Percentiles rank a stretch among this genome's conserved stretches.
phyloP scores from a whole-genome alignment of 176 grass and related monocot genomes.

The Ampelocalamus luodianensis region DNA sequence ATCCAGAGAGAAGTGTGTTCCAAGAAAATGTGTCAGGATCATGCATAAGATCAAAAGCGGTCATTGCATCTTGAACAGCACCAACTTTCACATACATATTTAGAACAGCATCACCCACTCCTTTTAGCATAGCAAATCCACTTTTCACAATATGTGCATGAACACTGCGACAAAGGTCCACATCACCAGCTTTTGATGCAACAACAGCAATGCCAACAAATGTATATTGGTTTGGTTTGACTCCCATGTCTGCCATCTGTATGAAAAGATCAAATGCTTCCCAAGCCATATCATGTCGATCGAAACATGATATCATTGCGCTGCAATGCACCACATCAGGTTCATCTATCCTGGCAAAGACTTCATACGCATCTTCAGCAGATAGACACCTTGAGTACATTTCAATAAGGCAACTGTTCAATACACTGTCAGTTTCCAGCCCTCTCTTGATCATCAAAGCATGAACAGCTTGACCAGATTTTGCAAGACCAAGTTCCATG shows the following conservation, averaged over 20 bases:
- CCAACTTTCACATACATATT: constrained; percentile 56
- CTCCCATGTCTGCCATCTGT: constrained; percentile 40
- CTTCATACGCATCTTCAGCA: constrained; percentile 39
- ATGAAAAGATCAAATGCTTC: constrained; percentile 49
- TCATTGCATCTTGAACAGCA: constrained; percentile 30
- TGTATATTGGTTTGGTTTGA: constrained; percentile 43
- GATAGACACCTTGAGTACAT: constrained; percentile 53
- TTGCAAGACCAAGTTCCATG: constrained; percentile 13
- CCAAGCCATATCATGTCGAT: constrained; percentile 26
- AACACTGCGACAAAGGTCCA: constrained; percentile 41
- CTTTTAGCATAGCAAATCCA: constrained; percentile 36
- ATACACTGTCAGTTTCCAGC: constrained; percentile 38
- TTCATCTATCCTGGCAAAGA: constrained; percentile 49
- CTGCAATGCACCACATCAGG: constrained; percentile 59
- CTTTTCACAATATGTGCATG: constrained; percentile 49
- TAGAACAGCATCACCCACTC: constrained; percentile 49
- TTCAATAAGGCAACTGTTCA: constrained; percentile 50
- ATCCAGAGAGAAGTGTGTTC: constrained; percentile 54
- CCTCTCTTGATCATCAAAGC: constrained; percentile 43
- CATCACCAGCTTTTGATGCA: constrained; percentile 39
- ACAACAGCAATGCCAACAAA: constrained; percentile 35
- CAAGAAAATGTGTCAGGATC: constrained; percentile 52
- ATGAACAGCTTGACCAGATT: constrained; percentile 42
- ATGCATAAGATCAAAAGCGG: constrained; percentile 37
- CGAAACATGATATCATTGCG: constrained; percentile 51